phyloP scores from a whole-genome alignment of 345 rosid genomes.

The Balakata baccata region DNA sequence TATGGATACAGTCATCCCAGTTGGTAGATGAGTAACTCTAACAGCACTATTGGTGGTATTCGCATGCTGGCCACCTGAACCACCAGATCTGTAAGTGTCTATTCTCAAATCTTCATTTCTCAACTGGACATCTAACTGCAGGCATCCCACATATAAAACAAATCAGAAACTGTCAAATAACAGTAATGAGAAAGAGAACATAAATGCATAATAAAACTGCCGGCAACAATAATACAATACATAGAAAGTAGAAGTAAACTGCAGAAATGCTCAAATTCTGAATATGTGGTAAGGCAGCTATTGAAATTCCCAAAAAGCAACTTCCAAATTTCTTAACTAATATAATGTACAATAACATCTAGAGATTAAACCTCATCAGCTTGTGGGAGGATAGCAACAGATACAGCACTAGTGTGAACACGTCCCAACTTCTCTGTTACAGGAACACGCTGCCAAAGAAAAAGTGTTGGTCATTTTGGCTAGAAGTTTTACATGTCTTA shows the following conservation, averaged over 20 bases:
- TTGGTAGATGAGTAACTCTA: conserved; percentile 71
- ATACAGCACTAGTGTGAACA: conserved; percentile 89
- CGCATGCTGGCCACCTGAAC: conserved; percentile 86
- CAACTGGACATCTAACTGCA: conserved; percentile 86
- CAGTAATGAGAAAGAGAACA: neutral
- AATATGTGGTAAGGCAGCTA: neutral
- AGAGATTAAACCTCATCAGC: conserved; percentile 75
- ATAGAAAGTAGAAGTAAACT: neutral
- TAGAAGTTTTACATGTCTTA: conserved; percentile 1
- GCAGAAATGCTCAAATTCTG: neutral
- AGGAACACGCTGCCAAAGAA: conserved; percentile 81
- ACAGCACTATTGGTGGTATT: conserved; percentile 96
- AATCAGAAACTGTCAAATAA: conserved; percentile 6
- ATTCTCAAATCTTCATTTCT: conserved; percentile 89
- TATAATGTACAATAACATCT: conserved; percentile 2
- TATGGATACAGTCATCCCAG: conserved; percentile 76
- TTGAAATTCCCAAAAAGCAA: neutral
- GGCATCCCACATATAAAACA: conserved; percentile 13
- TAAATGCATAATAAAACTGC: neutral
- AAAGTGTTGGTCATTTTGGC: conserved; percentile 21
- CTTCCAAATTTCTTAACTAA: conserved; percentile 7
- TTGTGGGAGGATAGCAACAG: conserved; percentile 97
- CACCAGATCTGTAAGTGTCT: conserved; percentile 90
- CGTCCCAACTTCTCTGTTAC: conserved; percentile 91
- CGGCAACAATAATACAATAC: neutral